Evolutionary conservation across 257 asterid species (phyloP).

Genomic region (Voacanga thouarsii): DNA sequence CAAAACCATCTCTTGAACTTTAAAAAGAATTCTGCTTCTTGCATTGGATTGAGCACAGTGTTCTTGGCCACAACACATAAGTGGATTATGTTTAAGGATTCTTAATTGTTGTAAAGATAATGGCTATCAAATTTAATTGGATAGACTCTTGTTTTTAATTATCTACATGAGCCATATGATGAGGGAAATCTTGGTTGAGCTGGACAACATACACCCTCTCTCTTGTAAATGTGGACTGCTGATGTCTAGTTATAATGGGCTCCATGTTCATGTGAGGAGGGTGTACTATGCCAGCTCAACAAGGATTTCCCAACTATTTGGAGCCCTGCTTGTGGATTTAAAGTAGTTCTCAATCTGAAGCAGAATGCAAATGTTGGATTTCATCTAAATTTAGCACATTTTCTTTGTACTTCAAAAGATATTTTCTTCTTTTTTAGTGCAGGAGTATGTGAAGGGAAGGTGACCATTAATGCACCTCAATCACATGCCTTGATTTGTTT

Average conservation of each 20-base stretch:
- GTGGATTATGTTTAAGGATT: not conserved
- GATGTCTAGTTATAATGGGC: not conserved
- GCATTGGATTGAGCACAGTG: not conserved
- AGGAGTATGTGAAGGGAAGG: not conserved
- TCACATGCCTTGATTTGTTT: slow-evolving; percentile 1
- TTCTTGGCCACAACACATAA: not conserved
- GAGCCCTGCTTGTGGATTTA: not conserved
- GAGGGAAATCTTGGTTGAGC: not conserved
- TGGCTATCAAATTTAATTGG: not conserved
- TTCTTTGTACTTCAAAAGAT: not conserved
- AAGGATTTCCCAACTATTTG: not conserved
- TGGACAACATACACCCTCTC: not conserved
- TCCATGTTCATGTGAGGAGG: not conserved
- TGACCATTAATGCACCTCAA: not conserved
- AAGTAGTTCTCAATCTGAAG: not conserved
- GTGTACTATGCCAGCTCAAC: not conserved
- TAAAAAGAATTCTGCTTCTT: not conserved
- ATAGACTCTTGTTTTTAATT: not conserved
- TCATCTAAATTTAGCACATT: not conserved
- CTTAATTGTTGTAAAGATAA: not conserved
- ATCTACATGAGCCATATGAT: not conserved
- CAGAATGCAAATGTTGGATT: not conserved
- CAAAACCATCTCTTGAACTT: not conserved
- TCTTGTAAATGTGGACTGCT: not conserved
- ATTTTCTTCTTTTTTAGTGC: not conserved